phyloP scores from a whole-genome alignment of 1,284 basidiomycete genomes.

The Termitomyces sp. region DNA sequence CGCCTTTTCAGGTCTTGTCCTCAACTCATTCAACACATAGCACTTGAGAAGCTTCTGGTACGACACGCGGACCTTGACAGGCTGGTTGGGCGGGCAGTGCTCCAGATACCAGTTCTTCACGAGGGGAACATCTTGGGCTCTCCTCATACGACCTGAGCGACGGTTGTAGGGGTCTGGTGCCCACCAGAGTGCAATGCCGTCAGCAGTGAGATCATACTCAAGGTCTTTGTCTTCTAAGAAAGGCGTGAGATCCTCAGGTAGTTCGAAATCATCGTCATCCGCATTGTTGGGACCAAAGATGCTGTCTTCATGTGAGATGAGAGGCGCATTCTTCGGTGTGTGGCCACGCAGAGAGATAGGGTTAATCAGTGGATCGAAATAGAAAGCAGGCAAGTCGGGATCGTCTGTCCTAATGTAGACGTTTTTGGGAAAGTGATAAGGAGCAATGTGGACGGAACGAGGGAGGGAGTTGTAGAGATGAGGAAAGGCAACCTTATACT shows the following conservation, averaged over 20 bases:
- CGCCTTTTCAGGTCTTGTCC: slow-evolving; percentile 86
- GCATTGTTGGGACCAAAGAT: slow-evolving; percentile 85
- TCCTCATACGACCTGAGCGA: slow-evolving; percentile 87
- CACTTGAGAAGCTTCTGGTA: slow-evolving; percentile 99
- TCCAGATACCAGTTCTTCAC: slow-evolving; percentile 99
- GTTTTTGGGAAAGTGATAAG: slow-evolving; percentile 94
- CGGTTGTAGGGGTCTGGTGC: slow-evolving; percentile 95
- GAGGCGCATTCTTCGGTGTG: slow-evolving; percentile 75
- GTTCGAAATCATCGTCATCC: slow-evolving; percentile 85
- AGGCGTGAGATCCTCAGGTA: slow-evolving; percentile 78
- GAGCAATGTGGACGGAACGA: slow-evolving; percentile 87
- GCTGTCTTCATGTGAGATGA: slow-evolving; percentile 86
- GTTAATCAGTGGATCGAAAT: slow-evolving; percentile 98
- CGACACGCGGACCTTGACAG: slow-evolving; percentile 98
- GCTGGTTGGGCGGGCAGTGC: slow-evolving; percentile 93
- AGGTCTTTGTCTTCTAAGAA: slow-evolving; percentile 82
- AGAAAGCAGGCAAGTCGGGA: slow-evolving; percentile 98
- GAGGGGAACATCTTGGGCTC: slow-evolving; percentile 93
- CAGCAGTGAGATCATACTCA: slow-evolving; percentile 90
- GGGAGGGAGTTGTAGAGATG: slow-evolving; percentile 99
- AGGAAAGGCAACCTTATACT: slow-evolving; percentile 99
- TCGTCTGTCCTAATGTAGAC: slow-evolving; percentile 99
- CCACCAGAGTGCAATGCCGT: slow-evolving; percentile 98
- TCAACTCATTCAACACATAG: slow-evolving; percentile 93
- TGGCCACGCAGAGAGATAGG: slow-evolving; percentile 88